Conservation (phyloP, 2,329 filamentous ascomycete species). For the Talaromyces sp. region DNA sequence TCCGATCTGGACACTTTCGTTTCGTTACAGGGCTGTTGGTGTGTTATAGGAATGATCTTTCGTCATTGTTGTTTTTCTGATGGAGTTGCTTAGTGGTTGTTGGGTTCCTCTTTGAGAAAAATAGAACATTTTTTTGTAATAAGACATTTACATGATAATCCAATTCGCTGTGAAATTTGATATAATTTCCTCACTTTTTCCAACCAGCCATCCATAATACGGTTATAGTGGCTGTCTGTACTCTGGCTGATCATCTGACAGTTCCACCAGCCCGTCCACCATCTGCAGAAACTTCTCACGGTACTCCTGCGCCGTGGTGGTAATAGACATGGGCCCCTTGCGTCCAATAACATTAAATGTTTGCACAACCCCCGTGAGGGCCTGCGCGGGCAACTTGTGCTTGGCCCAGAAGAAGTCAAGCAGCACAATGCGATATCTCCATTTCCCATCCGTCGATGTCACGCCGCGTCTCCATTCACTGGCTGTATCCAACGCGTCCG, state of each 20-base stretch:
- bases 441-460: conserved; percentile 55
- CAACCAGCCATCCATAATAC: too few relatives aligned
- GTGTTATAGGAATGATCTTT: background rate
- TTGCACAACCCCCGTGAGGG: conserved; percentile 60
- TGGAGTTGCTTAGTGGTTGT: background rate
- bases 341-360: conserved; percentile 58
- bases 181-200: too few relatives aligned
- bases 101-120: background rate
- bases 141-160: background rate
- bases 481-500: conserved; percentile 24
- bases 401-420: conserved; percentile 77
- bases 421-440: conserved; percentile 61
- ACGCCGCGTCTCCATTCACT: conserved; percentile 58
- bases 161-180: background rate
- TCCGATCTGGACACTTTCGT: background rate
- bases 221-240: background rate
- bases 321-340: conserved; percentile 69
- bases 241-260: conserved; percentile 13
- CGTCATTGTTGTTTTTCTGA: background rate
- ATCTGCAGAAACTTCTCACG: conserved; percentile 50
- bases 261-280: conserved; percentile 42
- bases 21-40: background rate
- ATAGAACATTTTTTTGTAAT: background rate
- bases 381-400: conserved; percentile 60
- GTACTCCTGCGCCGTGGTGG: conserved; percentile 63